A percentile compares a stretch with the other conserved stretches of the same genome.
Evolutionary conservation across 1,284 basidiomycete genomes (phyloP).

Genomic region (Stygiomarasmius scandens): DNA sequence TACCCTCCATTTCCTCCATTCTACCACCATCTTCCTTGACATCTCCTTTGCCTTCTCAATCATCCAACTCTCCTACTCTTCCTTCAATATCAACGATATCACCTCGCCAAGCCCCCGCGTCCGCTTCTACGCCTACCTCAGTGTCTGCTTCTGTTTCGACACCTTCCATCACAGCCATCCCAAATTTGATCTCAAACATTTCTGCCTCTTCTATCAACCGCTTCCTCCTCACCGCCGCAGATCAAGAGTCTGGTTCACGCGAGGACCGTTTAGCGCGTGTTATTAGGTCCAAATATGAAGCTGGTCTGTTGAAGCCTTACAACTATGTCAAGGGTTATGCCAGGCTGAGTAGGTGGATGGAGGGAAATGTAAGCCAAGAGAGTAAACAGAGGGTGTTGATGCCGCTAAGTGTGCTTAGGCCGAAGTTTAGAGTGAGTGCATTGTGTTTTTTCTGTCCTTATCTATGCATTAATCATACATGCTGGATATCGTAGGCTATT

Average conservation of each 20-base stretch:
- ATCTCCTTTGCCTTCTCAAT: neutral
- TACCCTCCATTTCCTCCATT: no score
- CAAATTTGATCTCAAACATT: slow-evolving; percentile 27
- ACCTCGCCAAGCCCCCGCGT: slow-evolving; percentile 17
- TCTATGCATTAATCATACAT: no score
- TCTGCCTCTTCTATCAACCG: slow-evolving; percentile 69
- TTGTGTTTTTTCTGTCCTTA: no score
- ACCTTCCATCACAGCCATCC: neutral
- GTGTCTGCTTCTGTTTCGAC: neutral
- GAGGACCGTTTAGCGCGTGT: slow-evolving; percentile 91
- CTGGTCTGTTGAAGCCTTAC: slow-evolving; percentile 92
- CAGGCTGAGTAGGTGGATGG: slow-evolving; percentile 92
- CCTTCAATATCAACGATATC: slow-evolving; percentile 4
- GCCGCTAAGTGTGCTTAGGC: slow-evolving; percentile 87
- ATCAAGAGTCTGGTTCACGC: slow-evolving; percentile 89
- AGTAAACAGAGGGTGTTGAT: slow-evolving; percentile 90
- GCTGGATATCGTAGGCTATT: no score
- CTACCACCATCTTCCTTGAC: neutral
- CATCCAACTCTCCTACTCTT: slow-evolving; percentile 9
- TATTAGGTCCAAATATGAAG: slow-evolving; percentile 96
- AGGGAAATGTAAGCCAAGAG: slow-evolving; percentile 86
- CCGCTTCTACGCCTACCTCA: slow-evolving; percentile 11
- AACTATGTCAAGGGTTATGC: slow-evolving; percentile 97
- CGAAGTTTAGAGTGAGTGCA: slow-evolving; percentile 85
- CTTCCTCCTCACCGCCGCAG: slow-evolving; percentile 93